A percentile compares a stretch with the other conserved stretches of the same genome.
Evolutionary conservation across 2,329 filamentous ascomycete species (phyloP).

Genomic region (Stagonosporopsis tanaceti): DNA sequence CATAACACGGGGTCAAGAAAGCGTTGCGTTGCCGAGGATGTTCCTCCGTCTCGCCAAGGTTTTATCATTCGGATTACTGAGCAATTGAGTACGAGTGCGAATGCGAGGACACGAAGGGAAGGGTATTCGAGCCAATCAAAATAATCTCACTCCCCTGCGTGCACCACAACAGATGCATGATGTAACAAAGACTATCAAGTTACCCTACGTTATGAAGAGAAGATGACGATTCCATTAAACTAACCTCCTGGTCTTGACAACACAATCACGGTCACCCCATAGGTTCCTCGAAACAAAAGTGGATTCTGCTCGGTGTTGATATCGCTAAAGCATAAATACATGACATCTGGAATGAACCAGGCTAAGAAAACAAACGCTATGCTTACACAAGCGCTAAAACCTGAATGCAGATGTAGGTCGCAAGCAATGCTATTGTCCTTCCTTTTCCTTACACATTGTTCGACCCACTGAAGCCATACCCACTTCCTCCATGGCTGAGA

Average conservation of each 20-base stretch:
- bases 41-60: too few relatives aligned
- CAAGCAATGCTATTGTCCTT: not conserved
- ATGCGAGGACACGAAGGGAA: too few relatives aligned
- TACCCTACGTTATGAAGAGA: too few relatives aligned
- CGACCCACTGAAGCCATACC: conserved; percentile 30
- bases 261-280: not conserved
- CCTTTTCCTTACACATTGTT: conserved; percentile 8
- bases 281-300: not conserved
- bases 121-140: not conserved
- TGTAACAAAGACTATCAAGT: too few relatives aligned
- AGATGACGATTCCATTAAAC: too few relatives aligned
- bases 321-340: conserved; percentile 9
- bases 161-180: too few relatives aligned
- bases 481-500: conserved; percentile 29
- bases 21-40: not conserved
- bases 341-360: not conserved
- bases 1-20: too few relatives aligned
- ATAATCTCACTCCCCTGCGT: not conserved
- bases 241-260: not conserved
- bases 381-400: conserved; percentile 11
- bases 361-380: not conserved
- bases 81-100: not conserved
- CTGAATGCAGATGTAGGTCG: not conserved
- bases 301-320: not conserved
- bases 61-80: not conserved